These are phyloP conservation scores for Thalassiosira livingstoniorum DNA, from an alignment of 352 stramenopile genomes.

Conservation along the genomic window DNA sequence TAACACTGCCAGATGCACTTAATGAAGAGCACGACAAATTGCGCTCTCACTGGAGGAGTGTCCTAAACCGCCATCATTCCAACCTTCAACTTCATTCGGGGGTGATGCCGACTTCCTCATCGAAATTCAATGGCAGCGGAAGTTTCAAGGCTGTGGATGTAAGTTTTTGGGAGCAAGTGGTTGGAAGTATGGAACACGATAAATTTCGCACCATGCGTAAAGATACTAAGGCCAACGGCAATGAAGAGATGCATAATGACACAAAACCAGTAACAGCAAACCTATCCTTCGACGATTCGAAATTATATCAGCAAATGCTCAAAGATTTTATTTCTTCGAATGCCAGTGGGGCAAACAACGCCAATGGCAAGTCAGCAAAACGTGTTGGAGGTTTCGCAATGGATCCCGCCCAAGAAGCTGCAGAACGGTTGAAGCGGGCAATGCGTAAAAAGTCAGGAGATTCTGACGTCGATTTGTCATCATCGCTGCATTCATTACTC, in stretches of 20 bases:
- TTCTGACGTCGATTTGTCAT: conserved; percentile 39
- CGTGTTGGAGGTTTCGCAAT: conserved; percentile 1
- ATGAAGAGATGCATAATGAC: too few relatives aligned
- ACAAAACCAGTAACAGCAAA: conserved; percentile 2
- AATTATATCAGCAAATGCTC: conserved; percentile 83
- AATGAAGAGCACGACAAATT: conserved; percentile 70
- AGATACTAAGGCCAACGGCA: background rate
- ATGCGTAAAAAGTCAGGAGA: conserved; percentile 62
- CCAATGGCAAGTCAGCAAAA: background rate
- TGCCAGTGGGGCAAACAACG: background rate
- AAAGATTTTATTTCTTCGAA: conserved; percentile 72
- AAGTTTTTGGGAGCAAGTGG: conserved; percentile 82
- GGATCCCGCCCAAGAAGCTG: conserved; percentile 42
- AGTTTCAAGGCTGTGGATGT: conserved; percentile 67
- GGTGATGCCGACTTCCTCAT: conserved; percentile 17
- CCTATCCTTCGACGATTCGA: conserved; percentile 76
- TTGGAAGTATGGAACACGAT: conserved; percentile 65
- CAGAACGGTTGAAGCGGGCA: conserved; percentile 37
- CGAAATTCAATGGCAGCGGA: background rate
- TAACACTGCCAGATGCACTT: conserved; percentile 47
- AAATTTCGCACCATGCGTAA: conserved; percentile 34
- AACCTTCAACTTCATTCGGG: conserved; percentile 70
- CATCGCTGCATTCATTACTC: background rate
- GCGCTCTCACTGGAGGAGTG: conserved; percentile 67
- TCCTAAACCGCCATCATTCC: conserved; percentile 75